Evolutionary conservation across 2,329 filamentous ascomycete genomes (phyloP), one percentile per base, ranked within the genome.

Genomic region (Periconia digitata): DNA sequence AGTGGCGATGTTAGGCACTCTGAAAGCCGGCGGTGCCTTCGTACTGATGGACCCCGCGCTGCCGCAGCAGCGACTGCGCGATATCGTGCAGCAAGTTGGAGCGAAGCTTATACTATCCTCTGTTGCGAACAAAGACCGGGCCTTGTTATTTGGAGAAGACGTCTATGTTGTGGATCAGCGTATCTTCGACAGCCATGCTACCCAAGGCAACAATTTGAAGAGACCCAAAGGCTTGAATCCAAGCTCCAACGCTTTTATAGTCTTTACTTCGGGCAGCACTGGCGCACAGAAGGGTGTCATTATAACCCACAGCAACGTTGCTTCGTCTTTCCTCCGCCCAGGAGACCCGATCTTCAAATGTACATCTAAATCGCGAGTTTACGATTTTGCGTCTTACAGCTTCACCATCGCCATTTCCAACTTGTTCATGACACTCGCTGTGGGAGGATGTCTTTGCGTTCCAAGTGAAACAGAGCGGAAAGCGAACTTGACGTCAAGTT

Each of bases 281-380:
- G 76, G 76, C 43, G 74, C 73, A 39, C 78, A 80, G 0, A 80
- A 81, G 45, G 83, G 81, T 2, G 78, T 84, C 15, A 80, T 83
- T 23, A 80, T 85, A 47, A 81, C 79, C 8, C 84, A 87, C 20
- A 8, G 18, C 55, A 71, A 72, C 76, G 18, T 49, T 43, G 5
- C 46, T 45, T n/a, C n/a, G n/a, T n/a, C n/a, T n/a, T n/a, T n/a
- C n/a, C n/a, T n/a, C n/a, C n/a, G n/a, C n/a, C n/a, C n/a, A n/a
- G n/a, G n/a, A n/a, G n/a, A 27, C 6, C 24, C 24, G 13, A 27
- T 27, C 24, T 27, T 7, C 24, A 27, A 27, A 27, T 27, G 24
- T 13, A 27, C 24, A 27, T 27, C 24, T n/a, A n/a, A n/a, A n/a
- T 81, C 80, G 13, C 76, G 85, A 4, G 78, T 83, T 4, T 73